Base-by-base conservation (phyloP, 1,284 basidiomycete genomes). In the Psilocybe mexicana region DNA sequence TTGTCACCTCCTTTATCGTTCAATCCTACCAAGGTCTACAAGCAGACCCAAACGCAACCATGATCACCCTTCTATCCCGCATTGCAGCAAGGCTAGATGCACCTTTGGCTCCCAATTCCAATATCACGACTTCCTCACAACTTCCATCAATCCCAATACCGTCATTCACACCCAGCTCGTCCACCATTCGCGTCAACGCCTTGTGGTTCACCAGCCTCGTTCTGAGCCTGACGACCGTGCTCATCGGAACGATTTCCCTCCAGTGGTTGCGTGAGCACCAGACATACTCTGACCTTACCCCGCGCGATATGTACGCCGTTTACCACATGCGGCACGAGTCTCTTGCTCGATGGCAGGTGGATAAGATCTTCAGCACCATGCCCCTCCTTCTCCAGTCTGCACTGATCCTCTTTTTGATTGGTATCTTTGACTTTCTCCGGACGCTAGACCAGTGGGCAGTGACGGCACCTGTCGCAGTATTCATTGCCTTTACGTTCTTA, bases 151-250 rank as follows among this genome's bases (percentile, higher is more conserved):
- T 26, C 25, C 23, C 33, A 10, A 36, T 28, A 38, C 38, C 14
- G 4, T 6, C 40, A 23, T 59, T 45, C 24, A 11, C 36, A 23
- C 54, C 57, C 8, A 30, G 42, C 18, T 14, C 52, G 3, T 52
- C 61, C 0, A 52, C 52, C 4, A 45, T 58, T 42, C 49, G 60
- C 26, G 58, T 65, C 40, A 65, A 63, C 45, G 52, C 44, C 8
- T 61, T 60, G 18, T 69, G 69, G 69, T 68, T 69, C 38, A 49
- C 58, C n/a, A 68, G 69, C 48, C 64, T 70, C 18, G 57, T 62
- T 0, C 60, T 67, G 14, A 64, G 63, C 28, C 58, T 70, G 2
- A 45, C 62, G 1, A 58, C 66, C 2, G 66, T 63, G 0, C 58
- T 70, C 12, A 38, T 67, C 11, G 67, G 65, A 6, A 67, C 65